Evolutionary conservation across 1,139 yeast genomes (phyloP), one percentile per base, ranked within the genome.

Genomic region (Diutina pseudorugosa): DNA sequence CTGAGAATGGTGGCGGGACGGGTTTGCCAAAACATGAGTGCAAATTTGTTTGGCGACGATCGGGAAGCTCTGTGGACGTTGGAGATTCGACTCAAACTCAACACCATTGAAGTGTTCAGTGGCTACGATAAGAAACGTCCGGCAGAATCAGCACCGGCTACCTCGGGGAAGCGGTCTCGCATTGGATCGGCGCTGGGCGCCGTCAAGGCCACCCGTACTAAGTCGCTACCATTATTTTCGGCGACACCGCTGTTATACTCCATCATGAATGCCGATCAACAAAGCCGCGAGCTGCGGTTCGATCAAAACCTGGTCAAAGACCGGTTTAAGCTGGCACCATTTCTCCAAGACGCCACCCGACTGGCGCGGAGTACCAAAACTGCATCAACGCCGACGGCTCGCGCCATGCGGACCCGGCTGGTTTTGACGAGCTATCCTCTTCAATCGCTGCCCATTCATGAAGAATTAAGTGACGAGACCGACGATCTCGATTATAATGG

Each of bases 1-100:
- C 60, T 65, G 5, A 64, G 65, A 47, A 63, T 82, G 41, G 72
- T 85, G 16, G 84, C 88, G 0, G 93, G 93, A 1, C 70, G 89
- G 55, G 84, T 85, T 21, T 83, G 90, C 59, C 83, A 83, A 52
- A 84, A 81, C 62, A 73, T 85, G 57, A 76, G 82, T 0, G 85
- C 82, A 4, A 71, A 71, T 53, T 58, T 73, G 65, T 66, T 73
- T 72, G 73, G 81, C 59, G 55, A 62, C 60, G 70, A 62, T 51
- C 58, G 66, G 18, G 33, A 43, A 19, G 66, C 78, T 1, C 67
- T 78, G 6, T 79, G 83, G 56, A 85, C 90, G 1, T 68, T 85
- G 52, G 93, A 85, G 63, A 75, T 85, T 23, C 75, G 84, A 58
- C 65, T 85, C 56, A 77, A 81, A 59, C 73, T 85, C 57, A 83